Evolutionary conservation across 495 filamentous ascomycete species (phyloP), one percentile per base, ranked within the genome.

Genomic region (Haplographium delicatum): DNA sequence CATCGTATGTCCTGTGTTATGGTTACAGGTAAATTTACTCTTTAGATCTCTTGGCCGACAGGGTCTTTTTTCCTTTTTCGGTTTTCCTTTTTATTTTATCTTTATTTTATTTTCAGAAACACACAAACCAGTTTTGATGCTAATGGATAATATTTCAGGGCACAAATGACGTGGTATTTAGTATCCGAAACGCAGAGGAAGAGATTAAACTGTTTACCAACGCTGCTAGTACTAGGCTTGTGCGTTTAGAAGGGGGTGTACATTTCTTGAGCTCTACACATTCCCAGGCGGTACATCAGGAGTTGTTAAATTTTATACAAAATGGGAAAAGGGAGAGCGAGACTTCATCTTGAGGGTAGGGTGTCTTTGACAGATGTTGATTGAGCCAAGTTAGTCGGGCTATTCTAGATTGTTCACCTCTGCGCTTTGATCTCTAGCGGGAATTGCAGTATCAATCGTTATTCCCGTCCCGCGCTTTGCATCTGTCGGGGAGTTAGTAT

Each of bases 191-290:
- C 24, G 70, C 76, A 0, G 59, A 62, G 18, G 69, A 83, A 59
- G 75, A 84, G 43, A 80, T 83, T 54, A 69, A 78, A 56, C 62
- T 78, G 23, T 84, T 86, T 50, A 73, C 65, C 1, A 67, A 67
- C 9, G 74, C 74, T 0, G 64, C 63, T 10, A 73, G 80, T 56
- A 73, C 73, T 1, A 65, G 67, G 19, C 52, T 84, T 13, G 61
- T 69, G 6, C 56, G 68, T 4, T 50, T 84, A 0, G 65, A 82
- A 11, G 74, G 66, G 2, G 82, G 77, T 1, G 65, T 69, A 10
- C 81, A 85, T 61, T 84, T 80, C 59, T 54, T 85, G 48, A 78
- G 70, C 54, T 71, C 67, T 1, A 73, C 76, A n/a, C n/a, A n/a
- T n/a, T n/a, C n/a, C n/a, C n/a, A n/a, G n/a, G n/a, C n/a, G n/a